A percentile compares a stretch with the other conserved stretches of the same genome.
Conservation (phyloP, 192 early-diverging fungal genomes). For the Bifiguratus adelaidae region DNA sequence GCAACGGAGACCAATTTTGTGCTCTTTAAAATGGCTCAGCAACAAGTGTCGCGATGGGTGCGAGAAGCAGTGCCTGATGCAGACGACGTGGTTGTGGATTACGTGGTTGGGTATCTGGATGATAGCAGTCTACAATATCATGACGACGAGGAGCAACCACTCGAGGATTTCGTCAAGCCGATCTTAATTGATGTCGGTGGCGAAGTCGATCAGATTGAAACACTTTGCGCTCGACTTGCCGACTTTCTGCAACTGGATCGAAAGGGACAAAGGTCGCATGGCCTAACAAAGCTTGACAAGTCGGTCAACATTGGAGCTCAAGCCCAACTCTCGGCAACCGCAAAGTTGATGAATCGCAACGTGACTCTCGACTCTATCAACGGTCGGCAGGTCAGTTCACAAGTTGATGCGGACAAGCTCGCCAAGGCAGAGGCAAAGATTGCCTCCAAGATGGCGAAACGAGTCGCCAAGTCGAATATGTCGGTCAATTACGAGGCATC, state of each 20-base stretch:
- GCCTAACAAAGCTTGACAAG: conserved; percentile 48
- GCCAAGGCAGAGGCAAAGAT: conserved; percentile 88
- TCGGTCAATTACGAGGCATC: conserved; percentile 53
- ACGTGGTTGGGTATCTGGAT: conserved; percentile 60
- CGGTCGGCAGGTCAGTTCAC: conserved; percentile 55
- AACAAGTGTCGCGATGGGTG: conserved; percentile 31
- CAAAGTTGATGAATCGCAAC: conserved; percentile 22
- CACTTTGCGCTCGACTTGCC: conserved; percentile 44
- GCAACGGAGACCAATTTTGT: no score
- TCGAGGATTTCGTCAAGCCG: conserved; percentile 55
- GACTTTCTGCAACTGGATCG: no score
- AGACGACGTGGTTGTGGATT: conserved; percentile 68
- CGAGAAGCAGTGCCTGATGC: conserved; percentile 51
- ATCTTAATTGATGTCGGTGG: conserved; percentile 61
- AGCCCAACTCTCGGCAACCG: conserved; percentile 43
- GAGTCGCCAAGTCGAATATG: conserved; percentile 48
- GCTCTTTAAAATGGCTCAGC: conserved; percentile 3
- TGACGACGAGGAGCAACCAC: conserved; percentile 42
- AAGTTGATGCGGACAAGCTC: conserved; percentile 74
- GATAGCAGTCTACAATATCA: conserved; percentile 38
- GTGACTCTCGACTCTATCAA: conserved; percentile 58
- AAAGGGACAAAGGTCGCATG: conserved; percentile 28
- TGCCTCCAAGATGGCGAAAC: conserved; percentile 81
- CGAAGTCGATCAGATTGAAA: conserved; percentile 45
- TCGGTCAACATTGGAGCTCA: conserved; percentile 61